Base-by-base conservation (phyloP, 2,329 filamentous ascomycete genomes). In the Drechslerella coelobrocha region DNA sequence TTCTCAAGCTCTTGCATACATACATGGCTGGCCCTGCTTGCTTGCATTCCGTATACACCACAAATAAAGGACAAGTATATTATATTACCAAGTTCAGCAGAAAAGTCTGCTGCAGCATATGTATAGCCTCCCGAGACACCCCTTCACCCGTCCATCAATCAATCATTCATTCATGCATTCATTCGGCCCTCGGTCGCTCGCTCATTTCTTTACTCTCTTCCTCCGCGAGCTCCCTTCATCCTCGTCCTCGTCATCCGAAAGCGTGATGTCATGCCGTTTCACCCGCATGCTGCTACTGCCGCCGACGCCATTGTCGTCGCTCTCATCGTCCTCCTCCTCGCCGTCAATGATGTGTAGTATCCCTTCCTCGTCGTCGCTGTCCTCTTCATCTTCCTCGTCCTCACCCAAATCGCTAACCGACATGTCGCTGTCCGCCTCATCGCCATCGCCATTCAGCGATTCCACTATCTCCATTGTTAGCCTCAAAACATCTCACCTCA, bases 391-490 rank as follows among this genome's bases (percentile, higher is more conserved):
- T 17, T 86, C 85, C 10, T 85, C 84, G 8, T 83, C 83, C 9
- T 61, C 17, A 31, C 72, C 82, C 66, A 83, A 78, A 61, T 83
- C 82, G 19, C 81, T 82, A 37, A 83, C 83, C 56, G 84, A 83
- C 12, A 84, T 83, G 8, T 84, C 84, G 17, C 86, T 85, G 12
- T 85, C 85, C 6, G 83, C 83, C 7, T 76, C 76, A 81, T 87
- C 77, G 9, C 85, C 84, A 54, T 88, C 87, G 61, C 85, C 81
- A 76, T 91, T 89, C 77, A 89, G 86, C 48, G 90, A 89, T 81
- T 90, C 84, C 57, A 84, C 88, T 86, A 78, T 17, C 57, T 61
- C 54, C 24, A 39, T 12, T 19, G 39, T 43, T 31, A 62, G 53
- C 45, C 27, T 2, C 34, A 51, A 21, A 14, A 24, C 14, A 29